A percentile compares a stretch with the other conserved stretches of the same genome.
Evolutionary conservation across 768 basidiomycete genomes (phyloP).

Genomic region (Termitomyces eurrhizus): DNA sequence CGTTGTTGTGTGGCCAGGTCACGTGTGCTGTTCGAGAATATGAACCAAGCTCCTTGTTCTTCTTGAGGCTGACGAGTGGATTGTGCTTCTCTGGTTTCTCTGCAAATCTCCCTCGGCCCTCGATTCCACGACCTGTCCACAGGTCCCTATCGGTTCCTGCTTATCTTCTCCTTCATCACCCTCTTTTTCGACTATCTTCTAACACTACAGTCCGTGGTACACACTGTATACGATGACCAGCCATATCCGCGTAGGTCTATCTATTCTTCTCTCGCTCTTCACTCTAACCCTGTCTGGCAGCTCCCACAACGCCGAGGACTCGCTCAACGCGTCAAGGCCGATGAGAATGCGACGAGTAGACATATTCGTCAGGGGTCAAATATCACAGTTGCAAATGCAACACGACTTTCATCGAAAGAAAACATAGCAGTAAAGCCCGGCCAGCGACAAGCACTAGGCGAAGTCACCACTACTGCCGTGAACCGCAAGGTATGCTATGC

Average conservation of each 20-base stretch:
- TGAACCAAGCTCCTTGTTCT: slow-evolving; percentile 24
- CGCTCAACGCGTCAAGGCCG: slow-evolving; percentile 64
- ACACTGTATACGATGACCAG: slow-evolving; percentile 48
- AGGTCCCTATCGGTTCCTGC: slow-evolving; percentile 16
- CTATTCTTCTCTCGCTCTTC: slow-evolving; percentile 12
- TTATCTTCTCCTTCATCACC: slow-evolving; percentile 24
- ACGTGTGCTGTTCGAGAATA: slow-evolving; percentile 30
- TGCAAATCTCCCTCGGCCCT: slow-evolving; percentile 19
- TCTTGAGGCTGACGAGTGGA: slow-evolving; percentile 35
- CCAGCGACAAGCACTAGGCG: slow-evolving; percentile 69
- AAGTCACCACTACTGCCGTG: slow-evolving; percentile 75
- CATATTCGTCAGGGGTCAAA: slow-evolving; percentile 63
- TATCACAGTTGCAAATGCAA: slow-evolving; percentile 38
- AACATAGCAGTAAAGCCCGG: slow-evolving; percentile 47
- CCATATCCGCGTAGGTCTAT: slow-evolving; percentile 51
- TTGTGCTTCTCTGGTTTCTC: slow-evolving; percentile 22
- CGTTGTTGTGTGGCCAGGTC: slow-evolving; percentile 21
- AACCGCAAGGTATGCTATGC: slow-evolving; percentile 64
- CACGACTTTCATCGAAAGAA: slow-evolving; percentile 50
- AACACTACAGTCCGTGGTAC: slow-evolving; percentile 20
- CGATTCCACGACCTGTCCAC: slow-evolving; percentile 16
- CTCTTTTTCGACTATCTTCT: slow-evolving; percentile 20
- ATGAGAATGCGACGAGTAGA: slow-evolving; percentile 74
- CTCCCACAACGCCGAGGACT: slow-evolving; percentile 65
- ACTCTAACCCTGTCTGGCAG: slow-evolving; percentile 30